Evolutionary conservation across 768 basidiomycete species (phyloP).

Genomic region (Ramaria rubella): DNA sequence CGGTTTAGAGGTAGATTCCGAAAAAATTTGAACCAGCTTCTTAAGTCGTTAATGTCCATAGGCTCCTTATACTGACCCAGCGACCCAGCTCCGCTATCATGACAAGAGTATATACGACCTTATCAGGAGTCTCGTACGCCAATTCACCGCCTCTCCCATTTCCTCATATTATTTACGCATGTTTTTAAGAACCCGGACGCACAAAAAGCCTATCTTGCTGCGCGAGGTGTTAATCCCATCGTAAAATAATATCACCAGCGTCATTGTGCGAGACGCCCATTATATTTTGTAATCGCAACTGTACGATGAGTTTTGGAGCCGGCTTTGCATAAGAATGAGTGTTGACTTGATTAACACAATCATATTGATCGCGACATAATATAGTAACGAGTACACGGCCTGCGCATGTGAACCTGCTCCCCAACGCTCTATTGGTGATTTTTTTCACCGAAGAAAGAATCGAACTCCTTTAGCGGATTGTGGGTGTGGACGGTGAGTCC

Average conservation of each 20-base stretch:
- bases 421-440: not conserved
- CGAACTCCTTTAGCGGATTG: slow-evolving; percentile 10
- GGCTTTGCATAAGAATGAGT: too few species aligned
- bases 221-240: slow-evolving; percentile 44
- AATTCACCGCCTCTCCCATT: not conserved
- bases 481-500: not conserved
- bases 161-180: slow-evolving; percentile 14
- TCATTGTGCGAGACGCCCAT: too few species aligned
- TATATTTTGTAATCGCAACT: too few species aligned
- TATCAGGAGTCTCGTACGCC: slow-evolving; percentile 61
- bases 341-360: too few species aligned
- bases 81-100: slow-evolving; percentile 72
- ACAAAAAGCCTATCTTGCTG: slow-evolving; percentile 72
- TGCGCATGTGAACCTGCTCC: not conserved
- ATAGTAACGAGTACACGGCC: not conserved
- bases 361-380: too few species aligned
- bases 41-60: slow-evolving; percentile 20
- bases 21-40: not conserved
- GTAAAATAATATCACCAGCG: slow-evolving; percentile 28
- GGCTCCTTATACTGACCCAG: slow-evolving; percentile 82
- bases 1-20: slow-evolving; percentile 56
- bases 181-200: slow-evolving; percentile 51
- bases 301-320: too few species aligned
- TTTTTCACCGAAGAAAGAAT: slow-evolving; percentile 9
- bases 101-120: slow-evolving; percentile 85